Percentiles rank a stretch among this genome's conserved stretches.
Conservation (phyloP, 1,139 yeast genomes). For the Kazachstania sp. region DNA sequence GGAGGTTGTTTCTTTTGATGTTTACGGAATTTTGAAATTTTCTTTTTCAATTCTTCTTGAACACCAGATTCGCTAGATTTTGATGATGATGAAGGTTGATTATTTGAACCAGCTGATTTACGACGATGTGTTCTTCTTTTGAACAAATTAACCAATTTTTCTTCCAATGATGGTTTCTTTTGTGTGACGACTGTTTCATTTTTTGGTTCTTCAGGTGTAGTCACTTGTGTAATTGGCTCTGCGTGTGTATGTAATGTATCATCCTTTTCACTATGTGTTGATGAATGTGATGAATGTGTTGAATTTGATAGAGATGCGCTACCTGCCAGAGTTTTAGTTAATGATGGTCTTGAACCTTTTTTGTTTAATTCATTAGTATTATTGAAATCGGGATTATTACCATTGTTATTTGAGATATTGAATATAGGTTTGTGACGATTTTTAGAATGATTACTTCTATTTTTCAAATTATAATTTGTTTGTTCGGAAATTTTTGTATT, state of each 20-base stretch:
- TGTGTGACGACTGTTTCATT: not conserved
- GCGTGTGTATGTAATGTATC: not conserved
- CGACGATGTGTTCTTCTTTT: slow-evolving; percentile 14
- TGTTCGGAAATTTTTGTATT: not conserved
- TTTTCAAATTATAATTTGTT: slow-evolving; percentile 4
- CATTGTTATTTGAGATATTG: not conserved
- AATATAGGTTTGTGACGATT: slow-evolving; percentile 19
- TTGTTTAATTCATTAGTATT: not conserved
- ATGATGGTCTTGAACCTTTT: not conserved
- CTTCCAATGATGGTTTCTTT: slow-evolving; percentile 13
- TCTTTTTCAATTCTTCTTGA: slow-evolving; percentile 12
- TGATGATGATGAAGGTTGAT: not conserved
- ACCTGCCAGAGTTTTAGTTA: not conserved
- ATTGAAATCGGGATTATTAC: not conserved
- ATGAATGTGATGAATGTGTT: not conserved
- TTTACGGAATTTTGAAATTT: slow-evolving; percentile 13
- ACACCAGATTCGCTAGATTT: slow-evolving; percentile 1
- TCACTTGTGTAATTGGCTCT: not conserved
- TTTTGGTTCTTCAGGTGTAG: not conserved
- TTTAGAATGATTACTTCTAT: slow-evolving; percentile 21
- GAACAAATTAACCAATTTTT: slow-evolving; percentile 23
- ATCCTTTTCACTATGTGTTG: not conserved
- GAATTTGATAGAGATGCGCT: too few relatives aligned
- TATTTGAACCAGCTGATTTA: slow-evolving; percentile 1
- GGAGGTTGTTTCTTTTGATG: slow-evolving; percentile 7